These are phyloP conservation scores for Allantophomopsis cytisporea DNA, from an alignment of 2,329 filamentous ascomycete species.

Conservation along the genomic window DNA sequence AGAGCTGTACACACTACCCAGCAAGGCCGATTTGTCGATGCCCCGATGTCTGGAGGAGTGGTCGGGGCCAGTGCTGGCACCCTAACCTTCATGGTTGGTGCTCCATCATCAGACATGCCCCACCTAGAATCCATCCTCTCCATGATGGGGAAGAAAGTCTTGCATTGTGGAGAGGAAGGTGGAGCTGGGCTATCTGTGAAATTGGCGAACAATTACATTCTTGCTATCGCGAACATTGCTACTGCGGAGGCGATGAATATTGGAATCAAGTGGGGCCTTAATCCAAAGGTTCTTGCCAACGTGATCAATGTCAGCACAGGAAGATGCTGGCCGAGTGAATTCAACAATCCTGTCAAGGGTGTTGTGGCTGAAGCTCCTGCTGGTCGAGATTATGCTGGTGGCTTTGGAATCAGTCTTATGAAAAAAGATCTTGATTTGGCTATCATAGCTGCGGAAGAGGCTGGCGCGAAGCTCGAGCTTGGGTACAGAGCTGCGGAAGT, in stretches of 20 bases:
- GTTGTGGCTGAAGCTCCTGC: slow-evolving; percentile 69
- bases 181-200: slow-evolving; percentile 70
- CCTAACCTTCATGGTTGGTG: slow-evolving; percentile 86
- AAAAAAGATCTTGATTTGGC: slow-evolving; percentile 66
- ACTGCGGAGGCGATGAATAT: slow-evolving; percentile 54
- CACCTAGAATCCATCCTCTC: slow-evolving; percentile 53
- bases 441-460: slow-evolving; percentile 56
- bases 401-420: slow-evolving; percentile 69
- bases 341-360: slow-evolving; percentile 88
- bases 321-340: slow-evolving; percentile 88
- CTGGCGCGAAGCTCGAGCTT: slow-evolving; percentile 50
- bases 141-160: slow-evolving; percentile 69
- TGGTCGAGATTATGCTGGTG: slow-evolving; percentile 60
- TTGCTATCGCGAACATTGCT: slow-evolving; percentile 75
- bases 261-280: slow-evolving; percentile 45
- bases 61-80: slow-evolving; percentile 75
- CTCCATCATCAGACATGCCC: slow-evolving; percentile 40
- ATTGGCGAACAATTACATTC: slow-evolving; percentile 86
- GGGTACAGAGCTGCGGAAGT: slow-evolving; percentile 48
- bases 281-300: slow-evolving; percentile 42
- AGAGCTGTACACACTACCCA: slow-evolving; percentile 50
- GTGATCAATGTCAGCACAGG: slow-evolving; percentile 92
- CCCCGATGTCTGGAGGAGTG: slow-evolving; percentile 87
- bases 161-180: slow-evolving; percentile 64
- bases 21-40: slow-evolving; percentile 74